Conservation (phyloP, 495 filamentous ascomycete species). For the Xylaria scruposa region DNA sequence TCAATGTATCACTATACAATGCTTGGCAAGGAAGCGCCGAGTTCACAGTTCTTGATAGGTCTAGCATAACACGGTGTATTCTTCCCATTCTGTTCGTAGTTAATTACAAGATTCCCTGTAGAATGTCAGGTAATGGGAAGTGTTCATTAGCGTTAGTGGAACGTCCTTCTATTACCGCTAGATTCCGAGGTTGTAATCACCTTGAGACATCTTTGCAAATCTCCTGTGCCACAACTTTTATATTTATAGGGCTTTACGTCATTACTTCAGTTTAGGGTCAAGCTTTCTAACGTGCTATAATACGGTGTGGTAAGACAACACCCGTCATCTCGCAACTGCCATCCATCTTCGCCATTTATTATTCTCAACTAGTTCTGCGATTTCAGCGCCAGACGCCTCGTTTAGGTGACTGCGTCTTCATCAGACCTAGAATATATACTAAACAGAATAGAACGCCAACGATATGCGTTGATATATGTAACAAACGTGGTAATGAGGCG, state of each 20-base stretch:
- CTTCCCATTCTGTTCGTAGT: too few relatives aligned
- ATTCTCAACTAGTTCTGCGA: neutral
- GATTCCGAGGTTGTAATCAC: too few relatives aligned
- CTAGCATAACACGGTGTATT: neutral
- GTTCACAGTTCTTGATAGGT: neutral
- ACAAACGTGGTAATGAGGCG: neutral
- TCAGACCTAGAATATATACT: neutral
- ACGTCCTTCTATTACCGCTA: neutral
- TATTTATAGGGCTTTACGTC: too few relatives aligned
- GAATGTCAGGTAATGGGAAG: neutral
- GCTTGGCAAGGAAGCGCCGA: neutral
- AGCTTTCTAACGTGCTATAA: too few relatives aligned
- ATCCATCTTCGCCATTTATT: neutral
- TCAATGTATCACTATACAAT: neutral
- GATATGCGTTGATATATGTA: neutral
- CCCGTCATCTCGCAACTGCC: neutral
- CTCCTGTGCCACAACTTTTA: neutral
- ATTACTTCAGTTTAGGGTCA: neutral
- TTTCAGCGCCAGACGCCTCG: neutral
- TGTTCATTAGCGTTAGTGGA: neutral
- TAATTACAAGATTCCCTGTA: neutral
- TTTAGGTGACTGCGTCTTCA: neutral
- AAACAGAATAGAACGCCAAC: neutral
- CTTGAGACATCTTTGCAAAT: too few relatives aligned
- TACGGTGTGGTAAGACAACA: neutral